Base-by-base conservation (phyloP, 768 basidiomycete species). In the Lactarius sp. region DNA sequence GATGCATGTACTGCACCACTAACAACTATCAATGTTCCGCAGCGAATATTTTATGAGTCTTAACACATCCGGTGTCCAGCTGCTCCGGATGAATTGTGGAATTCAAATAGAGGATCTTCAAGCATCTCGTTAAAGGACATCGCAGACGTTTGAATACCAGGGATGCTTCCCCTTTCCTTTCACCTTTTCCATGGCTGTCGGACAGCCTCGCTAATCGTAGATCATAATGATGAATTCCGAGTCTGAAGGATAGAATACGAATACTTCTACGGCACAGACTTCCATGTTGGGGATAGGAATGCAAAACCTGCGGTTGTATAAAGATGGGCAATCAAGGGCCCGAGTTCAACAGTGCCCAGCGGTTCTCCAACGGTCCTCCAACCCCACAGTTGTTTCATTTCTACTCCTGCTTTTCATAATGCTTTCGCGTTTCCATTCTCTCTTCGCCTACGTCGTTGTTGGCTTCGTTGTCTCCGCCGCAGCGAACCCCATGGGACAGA, bases 351-450 rank as follows among this genome's bases (percentile, higher is more conserved):
- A 64, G 63, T 64, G 55, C 58, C 63, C 58, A 42, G 31, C 52
- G 63, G 63, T 64, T 60, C 58, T 36, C 57, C 62, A 59, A 42
- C 56, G 57, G 61, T 58, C 56, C 20, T 58, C 53, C 52, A 7
- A n/a, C 44, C 20, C 22, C 46, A 37, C 37, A n/a, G 46, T 31
- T 20, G 14, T 16, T 39, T 27, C 63, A 60, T 59, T 64, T 13
- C 63, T 60, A 60, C 3, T 47, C 52, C 18, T 36, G 62, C 59
- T 64, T 64, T 64, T 39, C 22, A 51, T 37, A 53, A 64, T 64
- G 63, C 63, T 64, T 50, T 60, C 63, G 7, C 63, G 58, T 54
- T 64, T 60, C 59, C 51, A 58, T 60, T 31, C 59, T 36, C 41
- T 64, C 18, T 50, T 60, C 53, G 39, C 56, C 59, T 60, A 60